phyloP scores from a whole-genome alignment of 495 filamentous ascomycete species.

The Trichoderma reesei region DNA sequence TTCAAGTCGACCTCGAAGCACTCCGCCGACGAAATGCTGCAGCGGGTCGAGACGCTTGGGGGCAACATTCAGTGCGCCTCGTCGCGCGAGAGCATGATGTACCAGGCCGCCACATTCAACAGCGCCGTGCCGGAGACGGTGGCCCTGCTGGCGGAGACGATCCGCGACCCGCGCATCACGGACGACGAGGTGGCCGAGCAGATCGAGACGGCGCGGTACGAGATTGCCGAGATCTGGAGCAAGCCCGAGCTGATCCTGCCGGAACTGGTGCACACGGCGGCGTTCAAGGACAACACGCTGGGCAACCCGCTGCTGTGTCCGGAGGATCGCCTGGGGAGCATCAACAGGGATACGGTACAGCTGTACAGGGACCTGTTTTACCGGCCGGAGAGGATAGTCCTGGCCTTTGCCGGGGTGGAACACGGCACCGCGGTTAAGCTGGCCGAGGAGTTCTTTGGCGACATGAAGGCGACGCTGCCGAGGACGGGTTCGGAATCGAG shows the following conservation, averaged over 20 bases:
- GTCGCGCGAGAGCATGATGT: conserved; percentile 94
- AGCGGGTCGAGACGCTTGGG: conserved; percentile 73
- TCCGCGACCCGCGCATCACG: conserved; percentile 80
- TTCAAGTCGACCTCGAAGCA: conserved; percentile 83
- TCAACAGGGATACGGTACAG: conserved; percentile 63
- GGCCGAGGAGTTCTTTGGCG: conserved; percentile 78
- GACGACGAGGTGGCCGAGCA: conserved; percentile 82
- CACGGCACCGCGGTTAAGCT: conserved; percentile 73
- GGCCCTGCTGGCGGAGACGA: conserved; percentile 85
- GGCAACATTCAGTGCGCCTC: conserved; percentile 96
- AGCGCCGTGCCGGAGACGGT: conserved; percentile 74
- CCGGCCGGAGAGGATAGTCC: conserved; percentile 79
- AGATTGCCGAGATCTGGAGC: conserved; percentile 95
- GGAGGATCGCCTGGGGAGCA: conserved; percentile 65
- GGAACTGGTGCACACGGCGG: conserved; percentile 88
- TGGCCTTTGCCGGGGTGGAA: conserved; percentile 88
- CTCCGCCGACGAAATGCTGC: conserved; percentile 75
- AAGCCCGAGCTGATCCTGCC: conserved; percentile 94
- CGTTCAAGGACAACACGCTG: conserved; percentile 89
- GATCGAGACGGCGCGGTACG: conserved; percentile 83
- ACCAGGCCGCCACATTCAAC: conserved; percentile 97
- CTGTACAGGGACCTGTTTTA: conserved; percentile 79
- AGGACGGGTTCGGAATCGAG: conserved; percentile 39
- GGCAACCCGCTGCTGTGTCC: conserved; percentile 92
- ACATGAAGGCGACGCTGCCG: conserved; percentile 63